Base-by-base conservation (phyloP, 2,329 filamentous ascomycete genomes). In the Hortaea sp. region DNA sequence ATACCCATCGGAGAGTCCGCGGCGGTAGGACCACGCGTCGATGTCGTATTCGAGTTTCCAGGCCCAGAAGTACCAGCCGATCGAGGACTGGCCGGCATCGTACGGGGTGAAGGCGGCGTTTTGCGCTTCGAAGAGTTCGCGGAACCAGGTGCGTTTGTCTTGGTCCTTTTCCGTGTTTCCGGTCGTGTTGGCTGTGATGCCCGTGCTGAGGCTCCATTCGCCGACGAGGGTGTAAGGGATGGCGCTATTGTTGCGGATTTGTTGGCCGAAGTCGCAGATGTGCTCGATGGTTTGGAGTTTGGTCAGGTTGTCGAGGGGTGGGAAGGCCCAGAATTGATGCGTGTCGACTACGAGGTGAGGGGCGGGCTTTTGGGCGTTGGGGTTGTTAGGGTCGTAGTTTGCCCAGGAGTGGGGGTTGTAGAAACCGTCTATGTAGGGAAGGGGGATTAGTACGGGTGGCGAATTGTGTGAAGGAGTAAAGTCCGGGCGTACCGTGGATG, bases 261-360 rank as follows among this genome's bases (percentile, higher is more conserved):
- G 29, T 7, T 49, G 30, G 1, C 41, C 46, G 35, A 51, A 54
- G 7, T 42, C n/a, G 48, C 55, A 58, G 35, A 58, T 52, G 5
- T 29, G 29, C 29, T 53, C 27, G 9, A 58, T 45, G 30, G 53
- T 52, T 30, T 49, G 41, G 9, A 41, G 11, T 30, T 49, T 40
- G 20, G 49, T 34, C n/a, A 58, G 45, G 28, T 47, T 51, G 44
- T 46, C 39, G 35, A 50, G 39, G 2, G 55, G 55, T 32, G 55
- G 51, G 45, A 58, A 58, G n/a, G 54, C 55, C 47, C 52, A 58
- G 47, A 55, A 58, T 41, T 58, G 55, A 49, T 58, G 55, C 5
- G 55, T 56, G 44, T 58, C 55, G 39, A 58, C 30, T 5, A 47
- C 51, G 20, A 54, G 12, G 37, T 50, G 35, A 9, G 42, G 7